Conservation (phyloP, 1,284 basidiomycete species). For the Earliella scabrosa region DNA sequence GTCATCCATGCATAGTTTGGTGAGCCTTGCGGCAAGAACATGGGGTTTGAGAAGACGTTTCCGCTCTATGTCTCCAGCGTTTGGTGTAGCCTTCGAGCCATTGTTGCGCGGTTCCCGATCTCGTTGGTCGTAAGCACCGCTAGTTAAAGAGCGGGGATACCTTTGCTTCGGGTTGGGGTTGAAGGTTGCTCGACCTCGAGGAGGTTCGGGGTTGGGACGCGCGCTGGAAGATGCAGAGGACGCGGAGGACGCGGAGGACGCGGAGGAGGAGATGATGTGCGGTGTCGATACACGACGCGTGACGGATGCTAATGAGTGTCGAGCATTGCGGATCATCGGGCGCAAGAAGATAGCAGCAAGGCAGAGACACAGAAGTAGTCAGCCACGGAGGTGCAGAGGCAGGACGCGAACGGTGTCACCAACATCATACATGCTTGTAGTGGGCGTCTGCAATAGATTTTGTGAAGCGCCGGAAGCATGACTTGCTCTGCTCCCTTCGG, state of each 20-base stretch:
- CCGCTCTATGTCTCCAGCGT: not conserved
- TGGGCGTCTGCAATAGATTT: too few species aligned
- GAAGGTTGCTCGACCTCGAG: too few species aligned
- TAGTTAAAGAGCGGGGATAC: too few species aligned
- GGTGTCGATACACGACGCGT: not conserved
- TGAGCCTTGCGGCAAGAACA: conserved; percentile 59
- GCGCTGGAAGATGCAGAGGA: too few species aligned
- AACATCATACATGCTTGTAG: too few species aligned
- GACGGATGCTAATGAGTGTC: conserved; percentile 3
- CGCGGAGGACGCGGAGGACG: conserved; percentile 3
- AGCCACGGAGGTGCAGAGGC: too few species aligned
- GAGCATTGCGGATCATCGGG: conserved; percentile 26
- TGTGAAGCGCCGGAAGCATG: not conserved
- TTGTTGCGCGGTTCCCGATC: too few species aligned
- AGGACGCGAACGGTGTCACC: conserved; percentile 1
- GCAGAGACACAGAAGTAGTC: too few species aligned
- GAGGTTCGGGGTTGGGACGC: too few species aligned
- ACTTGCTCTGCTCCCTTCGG: not conserved
- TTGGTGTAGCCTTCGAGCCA: too few species aligned
- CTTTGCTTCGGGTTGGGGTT: too few species aligned
- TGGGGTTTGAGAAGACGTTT: conserved; percentile 56
- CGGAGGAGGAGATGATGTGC: not conserved
- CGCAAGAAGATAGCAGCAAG: not conserved
- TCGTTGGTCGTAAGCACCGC: too few species aligned
- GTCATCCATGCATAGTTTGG: conserved; percentile 53